These are phyloP conservation scores for Fusarium denticulatum DNA, from an alignment of 2,329 filamentous ascomycete species.

Conservation along the genomic window DNA sequence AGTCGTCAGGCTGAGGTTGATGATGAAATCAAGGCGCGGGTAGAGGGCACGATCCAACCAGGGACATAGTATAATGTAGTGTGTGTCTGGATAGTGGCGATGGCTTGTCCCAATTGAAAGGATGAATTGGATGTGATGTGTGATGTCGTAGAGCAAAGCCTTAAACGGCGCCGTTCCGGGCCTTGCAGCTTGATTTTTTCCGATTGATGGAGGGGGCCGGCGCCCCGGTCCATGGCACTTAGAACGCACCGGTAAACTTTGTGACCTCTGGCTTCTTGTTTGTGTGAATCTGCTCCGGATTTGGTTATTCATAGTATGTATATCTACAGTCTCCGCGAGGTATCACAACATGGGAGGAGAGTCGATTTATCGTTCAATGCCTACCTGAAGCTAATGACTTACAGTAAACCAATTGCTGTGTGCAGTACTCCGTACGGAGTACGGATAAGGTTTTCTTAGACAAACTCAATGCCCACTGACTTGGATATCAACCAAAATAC, in stretches of 20 bases:
- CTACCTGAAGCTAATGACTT: neutral
- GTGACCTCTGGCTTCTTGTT: neutral
- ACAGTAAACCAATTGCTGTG: neutral
- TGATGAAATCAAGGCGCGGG: neutral
- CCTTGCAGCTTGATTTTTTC: conserved; percentile 26
- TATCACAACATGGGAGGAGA: neutral
- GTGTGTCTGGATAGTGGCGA: conserved; percentile 21
- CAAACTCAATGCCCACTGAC: neutral
- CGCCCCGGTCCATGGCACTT: conserved; percentile 22
- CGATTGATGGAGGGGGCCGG: conserved; percentile 33
- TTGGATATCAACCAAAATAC: neutral
- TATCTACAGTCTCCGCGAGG: neutral
- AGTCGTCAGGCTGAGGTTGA: neutral
- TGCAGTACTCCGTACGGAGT: no score
- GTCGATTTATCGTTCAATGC: neutral
- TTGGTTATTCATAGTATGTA: neutral
- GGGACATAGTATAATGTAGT: neutral
- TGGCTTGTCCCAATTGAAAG: conserved; percentile 14
- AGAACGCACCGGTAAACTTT: neutral
- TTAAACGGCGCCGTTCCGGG: conserved; percentile 18
- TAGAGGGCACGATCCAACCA: neutral
- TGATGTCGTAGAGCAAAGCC: conserved; percentile 29
- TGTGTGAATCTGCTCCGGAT: neutral
- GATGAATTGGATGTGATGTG: conserved; percentile 21
- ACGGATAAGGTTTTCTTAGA: neutral